Conservation (phyloP, 306 rosid genomes). For the Dalbergia cochinchinensis region DNA sequence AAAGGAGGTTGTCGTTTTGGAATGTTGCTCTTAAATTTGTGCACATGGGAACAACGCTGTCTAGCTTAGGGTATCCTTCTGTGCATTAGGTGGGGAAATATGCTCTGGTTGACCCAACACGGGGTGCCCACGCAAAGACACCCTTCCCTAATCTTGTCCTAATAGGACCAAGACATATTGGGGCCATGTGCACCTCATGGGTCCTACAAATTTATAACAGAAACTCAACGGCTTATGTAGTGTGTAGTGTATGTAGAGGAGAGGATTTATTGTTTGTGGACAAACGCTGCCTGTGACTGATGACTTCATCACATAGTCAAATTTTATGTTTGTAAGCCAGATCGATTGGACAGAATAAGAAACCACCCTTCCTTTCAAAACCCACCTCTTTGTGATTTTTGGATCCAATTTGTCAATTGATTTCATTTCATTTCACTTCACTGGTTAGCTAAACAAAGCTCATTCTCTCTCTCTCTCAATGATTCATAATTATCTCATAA, state of each 20-base stretch:
- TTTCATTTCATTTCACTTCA: slow-evolving; percentile 7
- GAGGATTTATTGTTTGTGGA: background rate
- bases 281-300: background rate
- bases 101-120: slow-evolving; percentile 90
- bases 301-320: slow-evolving; percentile 29
- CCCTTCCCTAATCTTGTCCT: slow-evolving; percentile 82
- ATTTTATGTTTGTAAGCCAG: slow-evolving; percentile 43
- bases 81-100: slow-evolving; percentile 89
- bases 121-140: slow-evolving; percentile 73
- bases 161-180: slow-evolving; percentile 77
- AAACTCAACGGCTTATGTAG: slow-evolving; percentile 47
- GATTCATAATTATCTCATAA: slow-evolving; percentile 25
- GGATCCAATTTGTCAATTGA: slow-evolving; percentile 18
- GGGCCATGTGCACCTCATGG: slow-evolving; percentile 70
- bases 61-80: slow-evolving; percentile 72
- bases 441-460: background rate
- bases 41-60: slow-evolving; percentile 99
- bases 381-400: slow-evolving; percentile 39
- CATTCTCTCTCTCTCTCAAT: slow-evolving; percentile 1
- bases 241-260: no score
- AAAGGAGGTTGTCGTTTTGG: slow-evolving; percentile 91
- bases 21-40: slow-evolving; percentile 88
- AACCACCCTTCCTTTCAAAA: background rate
- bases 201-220: slow-evolving; percentile 73
- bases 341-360: slow-evolving; percentile 45